These are phyloP conservation scores for Hagleromyces aurorensis DNA, from an alignment of 805 yeast genomes.

Conservation along the genomic window DNA sequence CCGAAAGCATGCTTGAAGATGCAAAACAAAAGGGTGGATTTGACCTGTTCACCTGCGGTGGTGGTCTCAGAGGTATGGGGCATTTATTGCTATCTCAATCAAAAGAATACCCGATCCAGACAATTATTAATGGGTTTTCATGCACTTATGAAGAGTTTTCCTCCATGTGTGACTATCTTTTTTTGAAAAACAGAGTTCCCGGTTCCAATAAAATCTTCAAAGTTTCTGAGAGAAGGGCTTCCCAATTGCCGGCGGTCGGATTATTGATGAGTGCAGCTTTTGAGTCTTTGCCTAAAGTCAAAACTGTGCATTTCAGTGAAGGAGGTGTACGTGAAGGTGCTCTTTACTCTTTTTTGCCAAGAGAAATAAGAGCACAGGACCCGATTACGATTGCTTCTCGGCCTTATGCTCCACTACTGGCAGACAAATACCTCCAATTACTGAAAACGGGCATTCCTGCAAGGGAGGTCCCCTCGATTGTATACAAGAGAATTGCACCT, in stretches of 20 bases:
- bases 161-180: conserved; percentile 42
- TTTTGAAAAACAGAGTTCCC: conserved; percentile 43
- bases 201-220: conserved; percentile 43
- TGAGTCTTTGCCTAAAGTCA: conserved; percentile 51
- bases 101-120: conserved; percentile 57
- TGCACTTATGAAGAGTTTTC: conserved; percentile 46
- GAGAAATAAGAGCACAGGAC: conserved; percentile 52
- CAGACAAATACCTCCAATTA: conserved; percentile 46
- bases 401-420: conserved; percentile 63
- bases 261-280: conserved; percentile 53
- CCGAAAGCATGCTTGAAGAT: conserved; percentile 40
- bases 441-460: conserved; percentile 52
- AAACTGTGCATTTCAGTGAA: conserved; percentile 60
- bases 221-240: conserved; percentile 56
- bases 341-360: conserved; percentile 52
- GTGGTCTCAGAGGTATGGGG: conserved; percentile 67
- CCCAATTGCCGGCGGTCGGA: conserved; percentile 65
- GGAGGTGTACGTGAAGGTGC: conserved; percentile 78
- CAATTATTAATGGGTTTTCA: conserved; percentile 62
- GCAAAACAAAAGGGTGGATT: conserved; percentile 53
- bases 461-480: conserved; percentile 48
- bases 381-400: conserved; percentile 62
- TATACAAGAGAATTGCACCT: conserved; percentile 52
- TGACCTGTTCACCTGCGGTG: conserved; percentile 61
- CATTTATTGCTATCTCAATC: conserved; percentile 46